Percentiles rank a stretch among this genome's conserved stretches.
Conservation (phyloP, 2,329 filamentous ascomycete genomes). For the Claviceps pazoutovae region DNA sequence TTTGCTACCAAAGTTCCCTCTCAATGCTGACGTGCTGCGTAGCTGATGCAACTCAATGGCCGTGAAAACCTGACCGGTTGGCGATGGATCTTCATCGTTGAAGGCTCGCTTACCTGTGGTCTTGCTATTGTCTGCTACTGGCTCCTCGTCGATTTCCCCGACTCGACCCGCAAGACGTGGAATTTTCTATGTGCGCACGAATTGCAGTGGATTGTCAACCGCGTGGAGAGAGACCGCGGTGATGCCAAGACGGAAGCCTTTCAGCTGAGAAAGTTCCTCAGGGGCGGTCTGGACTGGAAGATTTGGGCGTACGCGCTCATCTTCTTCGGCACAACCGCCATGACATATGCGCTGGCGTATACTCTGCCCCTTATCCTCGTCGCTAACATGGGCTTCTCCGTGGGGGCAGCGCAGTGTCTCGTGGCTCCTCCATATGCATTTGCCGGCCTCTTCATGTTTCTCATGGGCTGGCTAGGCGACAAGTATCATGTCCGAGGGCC, state of each 20-base stretch:
- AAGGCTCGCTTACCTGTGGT: conserved; percentile 39
- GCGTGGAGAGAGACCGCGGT: conserved; percentile 43
- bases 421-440: conserved; percentile 56
- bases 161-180: conserved; percentile 36
- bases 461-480: conserved; percentile 50
- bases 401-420: conserved; percentile 53
- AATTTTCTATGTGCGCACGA: conserved; percentile 39
- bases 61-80: conserved; percentile 41
- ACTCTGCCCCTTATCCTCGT: conserved; percentile 65
- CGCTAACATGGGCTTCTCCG: conserved; percentile 46
- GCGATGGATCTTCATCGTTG: conserved; percentile 53
- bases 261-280: conserved; percentile 30
- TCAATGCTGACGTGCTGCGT: background rate
- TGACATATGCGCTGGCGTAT: conserved; percentile 63
- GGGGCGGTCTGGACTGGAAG: conserved; percentile 36
- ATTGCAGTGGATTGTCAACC: conserved; percentile 35
- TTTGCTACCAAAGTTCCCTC: too few species aligned
- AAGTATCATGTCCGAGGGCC: conserved; percentile 51
- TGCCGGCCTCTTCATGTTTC: conserved; percentile 48
- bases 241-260: conserved; percentile 43
- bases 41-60: conserved; percentile 50
- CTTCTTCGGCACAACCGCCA: conserved; percentile 53
- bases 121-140: conserved; percentile 38
- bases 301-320: conserved; percentile 49
- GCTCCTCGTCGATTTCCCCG: conserved; percentile 50